Percentiles rank a stretch among this genome's conserved stretches.
Conservation (phyloP, 2,329 filamentous ascomycete genomes). For the Fusarium tricinctum region DNA sequence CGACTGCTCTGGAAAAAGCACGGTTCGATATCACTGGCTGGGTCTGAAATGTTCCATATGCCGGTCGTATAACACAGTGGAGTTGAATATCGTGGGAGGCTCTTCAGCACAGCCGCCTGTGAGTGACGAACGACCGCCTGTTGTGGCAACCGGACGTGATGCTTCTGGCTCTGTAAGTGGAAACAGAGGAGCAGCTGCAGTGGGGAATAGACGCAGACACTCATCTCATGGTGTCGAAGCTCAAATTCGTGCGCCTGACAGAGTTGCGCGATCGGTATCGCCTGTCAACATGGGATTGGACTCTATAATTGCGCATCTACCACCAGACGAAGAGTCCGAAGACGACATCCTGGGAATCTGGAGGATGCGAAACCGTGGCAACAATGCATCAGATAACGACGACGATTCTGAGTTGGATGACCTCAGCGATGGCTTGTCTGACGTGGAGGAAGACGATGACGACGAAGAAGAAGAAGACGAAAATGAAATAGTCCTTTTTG, state of each 20-base stretch:
- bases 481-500: slow-evolving; percentile 64
- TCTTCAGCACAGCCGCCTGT: slow-evolving; percentile 47
- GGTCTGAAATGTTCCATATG: slow-evolving; percentile 88
- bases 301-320: slow-evolving; percentile 44
- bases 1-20: slow-evolving; percentile 90
- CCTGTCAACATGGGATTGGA: slow-evolving; percentile 53
- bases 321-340: slow-evolving; percentile 63
- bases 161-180: slow-evolving; percentile 24
- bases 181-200: slow-evolving; percentile 31
- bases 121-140: slow-evolving; percentile 43
- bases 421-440: slow-evolving; percentile 58
- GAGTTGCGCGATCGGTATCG: slow-evolving; percentile 62
- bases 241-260: slow-evolving; percentile 55
- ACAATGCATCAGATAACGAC: slow-evolving; percentile 64
- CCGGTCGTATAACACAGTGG: slow-evolving; percentile 77
- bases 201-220: slow-evolving; percentile 55
- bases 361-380: slow-evolving; percentile 61
- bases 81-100: slow-evolving; percentile 71
- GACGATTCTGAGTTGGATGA: slow-evolving; percentile 63
- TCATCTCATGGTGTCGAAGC: slow-evolving; percentile 57
- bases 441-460: slow-evolving; percentile 62
- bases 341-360: slow-evolving; percentile 72
- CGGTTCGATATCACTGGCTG: slow-evolving; percentile 92
- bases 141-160: slow-evolving; percentile 26
- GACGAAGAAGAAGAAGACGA: slow-evolving; percentile 67